Percentiles rank a stretch among this genome's conserved stretches.
Conservation (phyloP, 2,329 filamentous ascomycete species). For the Colletotrichum brevisporum region DNA sequence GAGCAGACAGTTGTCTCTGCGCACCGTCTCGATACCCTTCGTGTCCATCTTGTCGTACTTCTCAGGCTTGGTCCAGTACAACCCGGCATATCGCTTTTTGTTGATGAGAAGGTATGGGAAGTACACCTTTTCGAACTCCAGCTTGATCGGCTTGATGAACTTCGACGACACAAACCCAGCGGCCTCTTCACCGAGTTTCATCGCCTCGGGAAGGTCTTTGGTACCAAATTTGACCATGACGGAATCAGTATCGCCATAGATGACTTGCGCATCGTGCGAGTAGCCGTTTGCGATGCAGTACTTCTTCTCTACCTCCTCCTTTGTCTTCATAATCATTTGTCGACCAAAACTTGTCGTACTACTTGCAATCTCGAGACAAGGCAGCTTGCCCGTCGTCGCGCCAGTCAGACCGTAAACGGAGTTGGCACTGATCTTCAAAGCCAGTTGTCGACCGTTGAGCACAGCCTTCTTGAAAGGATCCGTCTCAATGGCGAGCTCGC, state of each 20-base stretch:
- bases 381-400: constrained; percentile 94
- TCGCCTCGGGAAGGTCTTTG: constrained; percentile 86
- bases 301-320: constrained; percentile 90
- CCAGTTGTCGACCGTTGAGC: constrained; percentile 95
- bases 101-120: constrained; percentile 99
- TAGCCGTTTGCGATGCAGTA: constrained; percentile 97
- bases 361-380: constrained; percentile 94
- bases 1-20: constrained; percentile 94
- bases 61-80: constrained; percentile 95
- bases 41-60: constrained; percentile 99
- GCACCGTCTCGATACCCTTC: constrained; percentile 98
- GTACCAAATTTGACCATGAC: constrained; percentile 99
- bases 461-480: constrained; percentile 99
- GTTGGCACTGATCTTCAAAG: constrained; percentile 96
- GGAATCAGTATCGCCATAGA: constrained; percentile 99
- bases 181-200: constrained; percentile 96
- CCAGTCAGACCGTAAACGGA: constrained; percentile 98
- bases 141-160: constrained; percentile 96
- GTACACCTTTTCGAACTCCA: constrained; percentile 99
- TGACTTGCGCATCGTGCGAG: constrained; percentile 93
- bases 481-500: constrained; percentile 87
- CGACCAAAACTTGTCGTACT: constrained; percentile 97
- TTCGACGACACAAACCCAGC: constrained; percentile 90
- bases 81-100: constrained; percentile 98
- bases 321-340: constrained; percentile 99